Evolutionary conservation across 768 basidiomycete genomes (phyloP).

Genomic region (Rhizopogon vesiculosus): DNA sequence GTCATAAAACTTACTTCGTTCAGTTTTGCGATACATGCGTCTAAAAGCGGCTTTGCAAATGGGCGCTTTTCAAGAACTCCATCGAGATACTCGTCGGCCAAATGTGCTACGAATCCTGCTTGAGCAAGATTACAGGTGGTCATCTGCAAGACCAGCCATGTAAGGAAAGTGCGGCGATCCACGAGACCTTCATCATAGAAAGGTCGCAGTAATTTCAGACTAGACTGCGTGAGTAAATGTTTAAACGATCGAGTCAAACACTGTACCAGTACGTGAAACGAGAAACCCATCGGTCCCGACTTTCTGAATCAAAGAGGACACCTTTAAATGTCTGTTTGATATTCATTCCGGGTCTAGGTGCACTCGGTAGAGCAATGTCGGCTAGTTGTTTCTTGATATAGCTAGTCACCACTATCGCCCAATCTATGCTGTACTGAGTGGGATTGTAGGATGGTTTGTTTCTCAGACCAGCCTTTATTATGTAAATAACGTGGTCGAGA

Average conservation of each 20-base stretch:
- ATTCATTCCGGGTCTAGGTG: slow-evolving; percentile 69
- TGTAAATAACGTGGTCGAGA: neutral
- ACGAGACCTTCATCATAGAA: slow-evolving; percentile 82
- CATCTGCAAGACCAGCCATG: slow-evolving; percentile 80
- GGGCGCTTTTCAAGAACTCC: slow-evolving; percentile 66
- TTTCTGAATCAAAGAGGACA: slow-evolving; percentile 65
- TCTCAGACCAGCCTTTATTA: slow-evolving; percentile 58
- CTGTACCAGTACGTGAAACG: slow-evolving; percentile 73
- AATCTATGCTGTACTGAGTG: slow-evolving; percentile 78
- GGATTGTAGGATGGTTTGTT: slow-evolving; percentile 81
- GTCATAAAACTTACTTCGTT: slow-evolving; percentile 44
- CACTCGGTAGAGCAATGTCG: slow-evolving; percentile 76
- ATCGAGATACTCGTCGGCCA: slow-evolving; percentile 78
- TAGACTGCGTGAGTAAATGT: slow-evolving; percentile 21
- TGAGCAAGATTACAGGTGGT: slow-evolving; percentile 76
- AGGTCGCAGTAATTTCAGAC: slow-evolving; percentile 64
- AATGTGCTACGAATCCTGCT: slow-evolving; percentile 65
- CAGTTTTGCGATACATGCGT: slow-evolving; percentile 65
- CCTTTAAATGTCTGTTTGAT: slow-evolving; percentile 85
- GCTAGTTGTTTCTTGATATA: slow-evolving; percentile 80
- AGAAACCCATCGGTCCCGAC: slow-evolving; percentile 71
- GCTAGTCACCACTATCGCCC: slow-evolving; percentile 76
- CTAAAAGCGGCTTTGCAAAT: slow-evolving; percentile 62
- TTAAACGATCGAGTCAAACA: neutral
- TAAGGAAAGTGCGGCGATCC: slow-evolving; percentile 70